Evolutionary conservation across 2,329 filamentous ascomycete species (phyloP).

Genomic region (Diaporthe sp.): DNA sequence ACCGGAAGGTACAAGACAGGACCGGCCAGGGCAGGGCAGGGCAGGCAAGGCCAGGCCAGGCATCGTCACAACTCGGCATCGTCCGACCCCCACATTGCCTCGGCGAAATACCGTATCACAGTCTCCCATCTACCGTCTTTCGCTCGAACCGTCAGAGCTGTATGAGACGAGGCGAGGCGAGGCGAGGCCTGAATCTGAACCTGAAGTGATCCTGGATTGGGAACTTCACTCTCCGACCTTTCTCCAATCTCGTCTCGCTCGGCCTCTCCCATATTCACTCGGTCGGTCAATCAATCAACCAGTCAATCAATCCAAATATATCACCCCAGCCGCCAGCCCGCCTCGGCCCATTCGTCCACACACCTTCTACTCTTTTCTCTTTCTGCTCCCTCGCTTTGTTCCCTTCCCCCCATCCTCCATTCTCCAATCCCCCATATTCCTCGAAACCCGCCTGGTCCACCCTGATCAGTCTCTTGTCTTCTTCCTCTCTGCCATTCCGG

Average conservation of each 20-base stretch:
- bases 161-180: constrained; percentile 19
- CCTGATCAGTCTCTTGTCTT: constrained; percentile 13
- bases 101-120: constrained; percentile 34
- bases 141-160: constrained; percentile 7
- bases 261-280: not conserved
- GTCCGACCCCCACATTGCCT: constrained; percentile 34
- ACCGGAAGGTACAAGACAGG: not conserved
- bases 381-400: constrained; percentile 29
- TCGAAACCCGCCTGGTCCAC: constrained; percentile 23
- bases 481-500: not conserved
- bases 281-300: not conserved
- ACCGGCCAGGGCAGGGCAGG: constrained; percentile 4
- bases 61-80: constrained; percentile 31
- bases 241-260: constrained; percentile 30
- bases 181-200: not conserved
- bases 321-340: constrained; percentile 23
- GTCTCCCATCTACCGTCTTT: constrained; percentile 18
- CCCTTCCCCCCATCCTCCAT: constrained; percentile 19
- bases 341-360: constrained; percentile 26
- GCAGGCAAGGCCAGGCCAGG: not conserved
- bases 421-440: constrained; percentile 22
- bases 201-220: constrained; percentile 11
- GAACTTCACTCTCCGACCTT: not conserved
- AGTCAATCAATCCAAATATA: constrained; percentile 25
- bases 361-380: constrained; percentile 3